Conservation (phyloP, 495 filamentous ascomycete genomes). For the Bryoglossum gracile region DNA sequence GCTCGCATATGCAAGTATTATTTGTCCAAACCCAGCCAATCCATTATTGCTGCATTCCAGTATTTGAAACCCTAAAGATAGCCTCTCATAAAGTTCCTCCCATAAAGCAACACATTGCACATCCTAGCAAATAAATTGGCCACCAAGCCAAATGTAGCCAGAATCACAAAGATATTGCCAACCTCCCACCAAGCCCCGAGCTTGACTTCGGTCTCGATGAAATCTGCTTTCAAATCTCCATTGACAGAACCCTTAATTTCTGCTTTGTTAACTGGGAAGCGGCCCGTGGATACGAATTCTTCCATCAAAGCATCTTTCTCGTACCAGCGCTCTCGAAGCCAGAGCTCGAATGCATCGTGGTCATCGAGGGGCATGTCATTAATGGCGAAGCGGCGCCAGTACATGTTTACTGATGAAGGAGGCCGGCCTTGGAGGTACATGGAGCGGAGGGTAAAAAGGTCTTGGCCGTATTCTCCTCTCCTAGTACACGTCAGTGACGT, state of each 20-base stretch:
- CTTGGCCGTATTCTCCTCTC: conserved; percentile 63
- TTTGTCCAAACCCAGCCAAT: background rate
- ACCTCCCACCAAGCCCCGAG: conserved; percentile 43
- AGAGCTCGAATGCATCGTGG: conserved; percentile 57
- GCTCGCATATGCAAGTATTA: background rate
- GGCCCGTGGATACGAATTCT: conserved; percentile 57
- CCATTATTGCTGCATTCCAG: background rate
- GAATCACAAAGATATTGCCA: conserved; percentile 47
- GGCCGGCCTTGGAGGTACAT: conserved; percentile 71
- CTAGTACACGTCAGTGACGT: conserved; percentile 29
- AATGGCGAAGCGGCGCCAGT: conserved; percentile 68
- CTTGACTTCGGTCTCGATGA: conserved; percentile 43
- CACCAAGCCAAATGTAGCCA: conserved; percentile 29
- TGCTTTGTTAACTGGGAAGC: conserved; percentile 53
- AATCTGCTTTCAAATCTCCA: conserved; percentile 19
- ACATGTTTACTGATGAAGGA: conserved; percentile 78
- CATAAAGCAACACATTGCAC: conserved; percentile 22
- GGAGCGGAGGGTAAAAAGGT: conserved; percentile 63
- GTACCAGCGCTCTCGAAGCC: conserved; percentile 67
- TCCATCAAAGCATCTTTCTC: conserved; percentile 77
- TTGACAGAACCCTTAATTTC: conserved; percentile 16
- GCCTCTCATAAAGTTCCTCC: conserved; percentile 2
- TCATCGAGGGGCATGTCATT: conserved; percentile 59
- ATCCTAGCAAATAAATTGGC: conserved; percentile 25
- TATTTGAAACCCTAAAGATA: background rate